phyloP scores from a whole-genome alignment of 257 asterid species.

The Capsicum chinense region DNA sequence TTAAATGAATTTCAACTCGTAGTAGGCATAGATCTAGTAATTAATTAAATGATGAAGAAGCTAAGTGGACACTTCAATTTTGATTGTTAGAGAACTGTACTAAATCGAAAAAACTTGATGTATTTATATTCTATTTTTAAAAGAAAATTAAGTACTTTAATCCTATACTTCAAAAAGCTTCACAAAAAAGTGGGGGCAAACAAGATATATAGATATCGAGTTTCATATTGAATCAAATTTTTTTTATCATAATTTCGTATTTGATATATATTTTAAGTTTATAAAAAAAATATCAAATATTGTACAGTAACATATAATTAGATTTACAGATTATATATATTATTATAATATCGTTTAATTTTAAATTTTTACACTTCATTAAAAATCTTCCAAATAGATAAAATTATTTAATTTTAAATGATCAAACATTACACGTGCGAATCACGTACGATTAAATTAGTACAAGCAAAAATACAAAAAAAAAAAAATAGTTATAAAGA shows the following conservation, averaged over 20 bases:
- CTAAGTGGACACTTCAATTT: not conserved
- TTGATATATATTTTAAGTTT: not conserved
- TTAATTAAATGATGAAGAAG: not conserved
- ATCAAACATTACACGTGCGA: no score
- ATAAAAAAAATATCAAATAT: not conserved
- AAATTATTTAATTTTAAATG: no score
- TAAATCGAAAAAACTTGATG: not conserved
- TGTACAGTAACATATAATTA: not conserved
- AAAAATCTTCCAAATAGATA: no score
- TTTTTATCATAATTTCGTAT: no score
- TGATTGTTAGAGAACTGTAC: not conserved
- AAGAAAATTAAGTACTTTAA: not conserved
- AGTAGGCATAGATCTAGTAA: not conserved
- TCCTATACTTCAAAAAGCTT: not conserved
- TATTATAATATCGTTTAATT: not conserved
- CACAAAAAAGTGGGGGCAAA: no score
- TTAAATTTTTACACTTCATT: no score
- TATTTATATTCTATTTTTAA: no score
- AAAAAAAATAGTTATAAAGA: no score
- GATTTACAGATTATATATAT: not conserved
- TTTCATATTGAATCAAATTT: no score
- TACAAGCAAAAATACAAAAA: no score
- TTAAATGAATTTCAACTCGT: not conserved
- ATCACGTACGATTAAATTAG: no score
- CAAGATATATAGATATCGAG: no score